Conservation (phyloP, 208 protist genomes). For the Sergeia podlipaevii region DNA sequence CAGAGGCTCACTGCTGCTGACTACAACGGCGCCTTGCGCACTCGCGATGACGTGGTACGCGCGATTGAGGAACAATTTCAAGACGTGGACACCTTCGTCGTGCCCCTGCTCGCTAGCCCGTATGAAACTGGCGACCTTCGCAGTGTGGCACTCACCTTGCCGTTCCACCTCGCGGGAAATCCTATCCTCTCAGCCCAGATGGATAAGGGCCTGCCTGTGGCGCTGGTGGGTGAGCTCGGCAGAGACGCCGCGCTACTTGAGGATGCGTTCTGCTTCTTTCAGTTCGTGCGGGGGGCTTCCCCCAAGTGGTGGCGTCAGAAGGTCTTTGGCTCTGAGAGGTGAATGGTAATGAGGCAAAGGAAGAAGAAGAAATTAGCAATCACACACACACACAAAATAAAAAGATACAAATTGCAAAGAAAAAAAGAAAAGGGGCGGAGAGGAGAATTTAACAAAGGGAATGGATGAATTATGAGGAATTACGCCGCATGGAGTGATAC, state of each 20-base stretch:
- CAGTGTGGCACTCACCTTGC: constrained; percentile 57
- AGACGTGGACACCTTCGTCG: constrained; percentile 79
- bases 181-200: constrained; percentile 82
- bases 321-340: constrained; percentile 16
- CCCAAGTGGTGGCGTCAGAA: constrained; percentile 66
- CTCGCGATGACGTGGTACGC: constrained; percentile 75
- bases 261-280: constrained; percentile 70
- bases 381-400: background rate
- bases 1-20: constrained; percentile 41
- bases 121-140: constrained; percentile 64
- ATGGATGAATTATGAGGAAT: too few species aligned
- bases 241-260: constrained; percentile 82
- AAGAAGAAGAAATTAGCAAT: too few species aligned
- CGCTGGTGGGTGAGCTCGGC: constrained; percentile 72
- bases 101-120: constrained; percentile 69
- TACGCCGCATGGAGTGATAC: too few species aligned
- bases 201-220: constrained; percentile 55
- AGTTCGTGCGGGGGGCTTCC: constrained; percentile 75
- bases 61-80: constrained; percentile 81
- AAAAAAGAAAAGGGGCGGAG: too few species aligned
- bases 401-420: too few species aligned
- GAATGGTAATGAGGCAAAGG: too few species aligned
- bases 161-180: constrained; percentile 80
- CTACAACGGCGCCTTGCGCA: constrained; percentile 72
- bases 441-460: too few species aligned